Percentiles rank a stretch among this genome's conserved stretches.
Conservation (phyloP, 352 stramenopile genomes). For the Aphanomyces invadans region DNA sequence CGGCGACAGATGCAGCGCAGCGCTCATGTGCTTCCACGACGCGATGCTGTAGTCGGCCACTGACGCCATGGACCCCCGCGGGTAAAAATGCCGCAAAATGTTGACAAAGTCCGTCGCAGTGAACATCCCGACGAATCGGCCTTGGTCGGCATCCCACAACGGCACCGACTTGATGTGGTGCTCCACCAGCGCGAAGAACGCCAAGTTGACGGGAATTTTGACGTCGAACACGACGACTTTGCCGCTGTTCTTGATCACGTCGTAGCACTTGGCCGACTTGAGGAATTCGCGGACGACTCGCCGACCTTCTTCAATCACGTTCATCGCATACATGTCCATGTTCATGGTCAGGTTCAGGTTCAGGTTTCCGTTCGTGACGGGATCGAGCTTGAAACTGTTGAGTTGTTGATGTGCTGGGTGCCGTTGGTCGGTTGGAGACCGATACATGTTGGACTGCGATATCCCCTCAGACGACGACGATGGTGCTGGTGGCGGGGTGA, state of each 20-base stretch:
- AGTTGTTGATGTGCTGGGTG: background rate
- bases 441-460: background rate
- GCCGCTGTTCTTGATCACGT: conserved; percentile 94
- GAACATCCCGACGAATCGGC: conserved; percentile 95
- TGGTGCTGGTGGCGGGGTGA: background rate
- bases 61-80: conserved; percentile 84
- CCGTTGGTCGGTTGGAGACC: background rate
- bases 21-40: conserved; percentile 39
- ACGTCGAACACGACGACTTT: conserved; percentile 98
- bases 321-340: conserved; percentile 22
- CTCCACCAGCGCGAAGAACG: conserved; percentile 98
- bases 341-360: conserved; percentile 17
- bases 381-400: conserved; percentile 10
- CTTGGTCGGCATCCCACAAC: conserved; percentile 92
- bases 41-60: conserved; percentile 80
- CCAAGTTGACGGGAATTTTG: conserved; percentile 97
- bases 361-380: conserved; percentile 10
- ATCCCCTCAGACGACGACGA: background rate
- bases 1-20: conserved; percentile 2
- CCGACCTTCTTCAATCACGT: conserved; percentile 70
- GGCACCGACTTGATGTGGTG: conserved; percentile 97
- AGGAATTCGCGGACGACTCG: conserved; percentile 86
- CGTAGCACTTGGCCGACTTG: conserved; percentile 86
- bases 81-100: conserved; percentile 92
- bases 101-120: conserved; percentile 98